These are phyloP conservation scores for Mortierella claussenii DNA, from an alignment of 192 early-diverging fungal genomes.

Conservation along the genomic window DNA sequence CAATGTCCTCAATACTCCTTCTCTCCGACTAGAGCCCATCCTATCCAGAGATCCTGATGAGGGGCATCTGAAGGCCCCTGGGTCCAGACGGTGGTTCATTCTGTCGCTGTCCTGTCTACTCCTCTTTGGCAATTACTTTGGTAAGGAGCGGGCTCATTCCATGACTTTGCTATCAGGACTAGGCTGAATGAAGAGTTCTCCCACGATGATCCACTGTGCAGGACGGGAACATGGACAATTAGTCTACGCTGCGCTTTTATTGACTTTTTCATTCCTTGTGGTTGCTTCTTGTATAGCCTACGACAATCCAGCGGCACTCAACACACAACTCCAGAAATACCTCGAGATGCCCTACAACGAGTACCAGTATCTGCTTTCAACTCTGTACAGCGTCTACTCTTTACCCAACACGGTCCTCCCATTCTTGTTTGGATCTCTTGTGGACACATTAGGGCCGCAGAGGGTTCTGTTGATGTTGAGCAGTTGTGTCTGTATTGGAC, in stretches of 20 bases:
- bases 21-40: slow-evolving; percentile 8
- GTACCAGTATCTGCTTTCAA: slow-evolving; percentile 55
- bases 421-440: slow-evolving; percentile 57
- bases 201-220: too few species aligned
- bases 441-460: slow-evolving; percentile 63
- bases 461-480: slow-evolving; percentile 62
- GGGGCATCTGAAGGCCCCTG: not conserved
- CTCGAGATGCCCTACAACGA: slow-evolving; percentile 52
- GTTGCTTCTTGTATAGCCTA: too few species aligned
- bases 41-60: not conserved
- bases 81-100: slow-evolving; percentile 42
- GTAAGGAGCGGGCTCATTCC: too few species aligned
- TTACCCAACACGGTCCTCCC: slow-evolving; percentile 58
- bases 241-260: too few species aligned
- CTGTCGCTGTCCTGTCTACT: slow-evolving; percentile 52
- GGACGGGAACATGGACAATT: too few species aligned
- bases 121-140: slow-evolving; percentile 60
- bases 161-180: too few species aligned
- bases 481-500: slow-evolving; percentile 64
- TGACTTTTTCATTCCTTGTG: too few species aligned
- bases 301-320: slow-evolving; percentile 45
- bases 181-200: too few species aligned
- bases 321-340: slow-evolving; percentile 54
- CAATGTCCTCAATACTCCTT: slow-evolving; percentile 28
- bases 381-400: slow-evolving; percentile 55